Evolutionary conservation across 2,329 filamentous ascomycete species (phyloP).

Genomic region (Trichoderma asperellum): DNA sequence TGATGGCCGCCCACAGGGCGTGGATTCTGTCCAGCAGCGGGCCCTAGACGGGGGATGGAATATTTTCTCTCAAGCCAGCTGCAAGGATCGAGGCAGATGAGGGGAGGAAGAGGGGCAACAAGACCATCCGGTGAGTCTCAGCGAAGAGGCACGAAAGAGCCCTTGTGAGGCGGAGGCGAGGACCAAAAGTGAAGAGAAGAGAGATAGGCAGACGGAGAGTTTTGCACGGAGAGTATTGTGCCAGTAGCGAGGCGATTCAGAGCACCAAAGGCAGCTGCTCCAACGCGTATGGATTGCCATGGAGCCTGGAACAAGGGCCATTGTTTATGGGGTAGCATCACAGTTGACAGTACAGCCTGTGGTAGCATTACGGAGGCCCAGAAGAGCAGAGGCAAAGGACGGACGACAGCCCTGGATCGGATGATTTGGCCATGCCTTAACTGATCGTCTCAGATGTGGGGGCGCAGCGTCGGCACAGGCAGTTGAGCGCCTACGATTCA

Average conservation of each 20-base stretch:
- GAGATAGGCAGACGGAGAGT: constrained; percentile 1
- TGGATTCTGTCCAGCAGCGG: constrained; percentile 21
- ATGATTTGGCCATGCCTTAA: constrained; percentile 22
- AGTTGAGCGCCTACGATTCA: neutral
- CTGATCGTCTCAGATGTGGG: constrained; percentile 26
- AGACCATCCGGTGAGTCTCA: constrained; percentile 23
- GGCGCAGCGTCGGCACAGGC: constrained; percentile 2
- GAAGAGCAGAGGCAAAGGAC: neutral
- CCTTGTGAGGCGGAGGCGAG: neutral
- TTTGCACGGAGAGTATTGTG: neutral
- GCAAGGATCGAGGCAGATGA: constrained; percentile 22
- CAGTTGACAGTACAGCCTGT: neutral
- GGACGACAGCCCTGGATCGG: constrained; percentile 19
- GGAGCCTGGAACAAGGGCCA: neutral
- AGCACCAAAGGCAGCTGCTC: neutral
- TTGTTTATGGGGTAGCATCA: neutral
- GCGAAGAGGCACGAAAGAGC: constrained; percentile 12
- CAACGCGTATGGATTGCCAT: neutral
- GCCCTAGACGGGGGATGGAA: constrained; percentile 1
- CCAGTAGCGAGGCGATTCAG: neutral
- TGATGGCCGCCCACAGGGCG: constrained; percentile 17
- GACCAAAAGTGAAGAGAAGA: neutral
- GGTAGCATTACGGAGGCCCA: neutral
- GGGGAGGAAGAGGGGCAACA: constrained; percentile 24
- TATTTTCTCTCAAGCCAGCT: constrained; percentile 10